These are phyloP conservation scores for Claviceps sp. DNA, from an alignment of 2,329 filamentous ascomycete genomes.

Conservation along the genomic window DNA sequence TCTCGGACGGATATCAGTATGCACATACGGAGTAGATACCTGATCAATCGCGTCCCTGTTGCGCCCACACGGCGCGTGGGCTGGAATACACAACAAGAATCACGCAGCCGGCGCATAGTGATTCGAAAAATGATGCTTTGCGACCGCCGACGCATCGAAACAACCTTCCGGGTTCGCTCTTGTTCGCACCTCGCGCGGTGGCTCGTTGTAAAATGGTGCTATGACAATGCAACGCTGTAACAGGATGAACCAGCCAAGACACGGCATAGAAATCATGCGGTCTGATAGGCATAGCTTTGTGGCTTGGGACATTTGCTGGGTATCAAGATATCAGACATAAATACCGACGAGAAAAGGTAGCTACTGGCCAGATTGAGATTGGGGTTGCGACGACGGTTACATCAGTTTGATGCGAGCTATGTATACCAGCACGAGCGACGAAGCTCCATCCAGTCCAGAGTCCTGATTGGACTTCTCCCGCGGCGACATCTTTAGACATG, in stretches of 20 bases:
- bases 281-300: background rate
- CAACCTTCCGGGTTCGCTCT: background rate
- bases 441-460: background rate
- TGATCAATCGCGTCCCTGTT: background rate
- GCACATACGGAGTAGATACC: background rate
- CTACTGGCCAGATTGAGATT: background rate
- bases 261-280: background rate
- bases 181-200: background rate
- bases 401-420: background rate
- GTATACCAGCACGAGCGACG: background rate
- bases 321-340: no score
- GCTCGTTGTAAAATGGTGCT: background rate
- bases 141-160: background rate
- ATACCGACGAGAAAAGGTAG: no score
- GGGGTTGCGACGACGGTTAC: background rate
- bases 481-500: background rate
- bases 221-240: background rate
- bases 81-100: background rate
- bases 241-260: background rate
- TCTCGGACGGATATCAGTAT: no score
- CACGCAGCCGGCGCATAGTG: constrained; percentile 3
- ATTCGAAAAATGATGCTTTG: background rate
- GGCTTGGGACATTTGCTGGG: no score
- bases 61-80: background rate
- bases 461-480: background rate